Evolutionary conservation across 768 basidiomycete species (phyloP).

Genomic region (Psilocybe sp.): DNA sequence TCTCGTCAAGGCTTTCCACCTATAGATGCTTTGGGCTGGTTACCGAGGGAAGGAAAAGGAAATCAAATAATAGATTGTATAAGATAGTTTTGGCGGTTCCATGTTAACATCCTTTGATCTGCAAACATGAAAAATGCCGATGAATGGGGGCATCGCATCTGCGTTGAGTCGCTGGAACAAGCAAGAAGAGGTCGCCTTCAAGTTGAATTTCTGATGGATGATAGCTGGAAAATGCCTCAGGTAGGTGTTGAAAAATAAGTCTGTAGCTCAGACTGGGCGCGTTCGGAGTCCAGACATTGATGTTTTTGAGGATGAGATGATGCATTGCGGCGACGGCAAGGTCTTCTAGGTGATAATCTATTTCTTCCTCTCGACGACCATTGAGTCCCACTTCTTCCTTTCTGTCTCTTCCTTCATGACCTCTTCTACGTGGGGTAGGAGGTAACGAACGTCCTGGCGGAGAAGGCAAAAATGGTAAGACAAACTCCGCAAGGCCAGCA

Average conservation of each 20-base stretch:
- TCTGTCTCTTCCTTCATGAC: conserved; percentile 77
- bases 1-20: conserved; percentile 63
- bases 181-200: background rate
- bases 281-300: background rate
- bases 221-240: background rate
- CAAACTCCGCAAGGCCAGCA: conserved; percentile 1
- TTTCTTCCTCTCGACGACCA: conserved; percentile 62
- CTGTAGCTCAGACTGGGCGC: background rate
- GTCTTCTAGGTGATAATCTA: conserved; percentile 32
- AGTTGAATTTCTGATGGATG: background rate
- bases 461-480: too few species aligned
- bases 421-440: conserved; percentile 71
- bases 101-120: background rate
- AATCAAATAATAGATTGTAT: conserved; percentile 6
- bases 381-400: conserved; percentile 76
- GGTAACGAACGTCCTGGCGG: conserved; percentile 84
- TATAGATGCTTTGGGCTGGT: conserved; percentile 12
- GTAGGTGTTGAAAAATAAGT: too few species aligned
- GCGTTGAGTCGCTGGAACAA: background rate
- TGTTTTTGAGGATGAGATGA: conserved; percentile 4
- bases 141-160: background rate
- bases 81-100: background rate
- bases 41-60: background rate
- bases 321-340: background rate
- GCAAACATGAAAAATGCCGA: background rate